Base-by-base conservation (phyloP, 805 yeast genomes). In the Wickerhamiella australiensis region DNA sequence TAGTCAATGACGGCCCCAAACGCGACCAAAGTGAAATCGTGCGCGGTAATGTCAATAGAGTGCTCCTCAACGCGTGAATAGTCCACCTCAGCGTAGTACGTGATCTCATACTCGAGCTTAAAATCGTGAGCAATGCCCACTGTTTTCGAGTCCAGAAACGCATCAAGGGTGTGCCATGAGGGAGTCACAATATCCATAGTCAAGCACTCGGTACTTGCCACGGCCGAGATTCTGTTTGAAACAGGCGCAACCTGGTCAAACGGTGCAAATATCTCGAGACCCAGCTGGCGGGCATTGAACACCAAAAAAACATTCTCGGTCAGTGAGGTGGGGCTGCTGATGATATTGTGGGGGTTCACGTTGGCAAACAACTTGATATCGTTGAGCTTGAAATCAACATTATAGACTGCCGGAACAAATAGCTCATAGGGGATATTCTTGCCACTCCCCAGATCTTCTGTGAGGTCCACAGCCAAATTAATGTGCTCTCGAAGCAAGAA, bases 121-220 rank as follows among this genome's bases (percentile, higher is more conserved):
- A 87, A 81, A 49, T 79, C 73, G 23, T 73, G 68, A 0, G 87
- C 77, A 53, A 78, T 68, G 0, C 95, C 97, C 53, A 86, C 72
- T 13, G 75, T 74, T 17, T 73, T 76, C 11, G 74, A 65, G 43
- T 73, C 72, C 67, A 84, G 62, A 56, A 90, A 90, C 44, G 82
- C 80, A 49, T 79, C 76, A 22, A 79, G 68, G 0, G 97, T 88
- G 59, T 86, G 94, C 95, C 97, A 92, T 1, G 90, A 82, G 0
- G 98, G 97, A 0, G 92, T 77, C 51, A 79, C 82, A 2, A 88
- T 62, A 0, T 75, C 67, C 43, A 92, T 58, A 44, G 79, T 74
- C 55, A 86, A 76, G 44, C 65, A 66, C 0, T 84, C 77, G 0
- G 95, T 57, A 42, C 40, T 20, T 6, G 65, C 17, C 2, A 27